Base-by-base conservation (phyloP, 768 basidiomycete genomes). In the Tulasnella sp. region DNA sequence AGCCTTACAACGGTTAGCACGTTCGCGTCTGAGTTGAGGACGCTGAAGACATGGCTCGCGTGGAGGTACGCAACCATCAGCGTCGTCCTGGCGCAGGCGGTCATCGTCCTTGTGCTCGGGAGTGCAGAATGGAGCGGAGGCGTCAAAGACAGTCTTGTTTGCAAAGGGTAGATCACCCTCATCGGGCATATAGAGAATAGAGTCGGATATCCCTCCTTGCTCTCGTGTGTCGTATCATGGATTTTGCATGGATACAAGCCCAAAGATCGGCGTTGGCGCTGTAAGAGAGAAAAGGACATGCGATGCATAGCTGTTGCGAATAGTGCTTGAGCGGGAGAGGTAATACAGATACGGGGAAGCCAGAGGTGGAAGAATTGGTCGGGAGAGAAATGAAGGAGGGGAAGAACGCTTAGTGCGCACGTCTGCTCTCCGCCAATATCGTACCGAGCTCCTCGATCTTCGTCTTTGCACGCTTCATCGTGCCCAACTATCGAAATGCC, bases 391-490 rank as follows among this genome's bases (percentile, higher is more conserved):
- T 56, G 49, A 36, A 25, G 21, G 15, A 35, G 27, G 36, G 51
- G 4, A 4, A 58, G 19, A 3, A 29, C 17, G 15, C 51, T 63
- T 62, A 64, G 52, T 64, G 62, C 35, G 60, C 64, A 48, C 62
- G 59, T 57, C 65, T 59, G 50, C 64, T 59, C 62, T 71, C 72
- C 62, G 72, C 70, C 75, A 99, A 94, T 69, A 97, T 81, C 54
- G 67, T 81, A 60, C 83, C 75, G 64, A 99, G 81, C 75, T 99
- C 94, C 74, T 99, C 96, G 69, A 99, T 72, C 81, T 99, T 99
- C 76, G 91, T 84, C 77, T 98, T 99, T 65, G 93, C 94, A 65
- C 96, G 90, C 68, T 93, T 76, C 64, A 98, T 80, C n/a, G 96
- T 98, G 35, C 96, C 96, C 67, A 99, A 84, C 91, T 92, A 66